A percentile compares a stretch with the other conserved stretches of the same genome.
phyloP scores from a whole-genome alignment of 1,284 basidiomycete genomes.

The Ustilago lituana region DNA sequence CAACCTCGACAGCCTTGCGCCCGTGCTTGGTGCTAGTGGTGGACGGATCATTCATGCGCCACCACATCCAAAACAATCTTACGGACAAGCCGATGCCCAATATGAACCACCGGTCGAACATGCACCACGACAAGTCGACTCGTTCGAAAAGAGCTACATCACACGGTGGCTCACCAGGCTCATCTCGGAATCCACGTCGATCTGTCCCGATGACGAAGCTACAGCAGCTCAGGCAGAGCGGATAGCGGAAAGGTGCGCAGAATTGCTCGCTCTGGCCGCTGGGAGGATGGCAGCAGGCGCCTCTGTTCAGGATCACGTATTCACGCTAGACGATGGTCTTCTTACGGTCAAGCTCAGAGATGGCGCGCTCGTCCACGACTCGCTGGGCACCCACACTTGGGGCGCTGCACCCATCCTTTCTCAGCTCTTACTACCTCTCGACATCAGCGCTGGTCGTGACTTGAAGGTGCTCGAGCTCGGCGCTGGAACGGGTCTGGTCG shows the following conservation, averaged over 20 bases:
- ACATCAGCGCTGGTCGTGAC: background rate
- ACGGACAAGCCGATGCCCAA: background rate
- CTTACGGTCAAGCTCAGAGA: conserved; percentile 48
- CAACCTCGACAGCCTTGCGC: conserved; percentile 30
- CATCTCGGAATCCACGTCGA: conserved; percentile 34
- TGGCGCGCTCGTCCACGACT: conserved; percentile 53
- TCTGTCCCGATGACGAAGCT: conserved; percentile 5
- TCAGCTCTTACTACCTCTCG: conserved; percentile 47
- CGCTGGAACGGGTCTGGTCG: conserved; percentile 62
- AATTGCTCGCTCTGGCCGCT: conserved; percentile 43
- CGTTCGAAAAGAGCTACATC: conserved; percentile 39
- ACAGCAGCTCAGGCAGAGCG: conserved; percentile 10
- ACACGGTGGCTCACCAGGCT: conserved; percentile 45
- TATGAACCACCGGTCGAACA: conserved; percentile 14
- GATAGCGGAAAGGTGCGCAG: conserved; percentile 32
- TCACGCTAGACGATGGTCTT: conserved; percentile 5
- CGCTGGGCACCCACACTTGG: conserved; percentile 60
- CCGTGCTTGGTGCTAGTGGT: conserved; percentile 29
- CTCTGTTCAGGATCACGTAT: conserved; percentile 29
- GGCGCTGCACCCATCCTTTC: conserved; percentile 59
- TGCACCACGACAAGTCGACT: conserved; percentile 24
- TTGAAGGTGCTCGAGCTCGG: conserved; percentile 58
- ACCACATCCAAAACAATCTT: background rate
- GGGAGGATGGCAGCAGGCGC: conserved; percentile 48
- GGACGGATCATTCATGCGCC: conserved; percentile 23